Conservation (phyloP, 2,329 filamentous ascomycete genomes). For the Verticillium dahliae region DNA sequence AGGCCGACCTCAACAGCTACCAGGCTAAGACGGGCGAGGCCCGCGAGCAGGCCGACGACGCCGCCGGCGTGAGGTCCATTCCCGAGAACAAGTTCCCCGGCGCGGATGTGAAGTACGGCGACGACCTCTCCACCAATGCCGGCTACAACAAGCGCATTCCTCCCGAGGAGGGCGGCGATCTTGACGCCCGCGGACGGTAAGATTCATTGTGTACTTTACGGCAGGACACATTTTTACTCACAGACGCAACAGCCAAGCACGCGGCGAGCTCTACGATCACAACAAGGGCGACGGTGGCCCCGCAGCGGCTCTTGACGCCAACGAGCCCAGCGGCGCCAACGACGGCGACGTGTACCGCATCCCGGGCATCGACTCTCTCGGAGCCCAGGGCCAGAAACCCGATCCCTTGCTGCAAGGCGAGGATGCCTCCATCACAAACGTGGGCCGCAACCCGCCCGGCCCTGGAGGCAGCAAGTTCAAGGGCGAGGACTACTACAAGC, state of each 20-base stretch:
- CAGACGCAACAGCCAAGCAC: constrained; percentile 28
- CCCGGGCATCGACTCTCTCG: constrained; percentile 1
- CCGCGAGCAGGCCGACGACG: constrained; percentile 29
- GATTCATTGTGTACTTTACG: constrained; percentile 3
- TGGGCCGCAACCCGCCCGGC: constrained; percentile 26
- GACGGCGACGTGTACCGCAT: background rate
- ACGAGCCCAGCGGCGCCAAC: background rate
- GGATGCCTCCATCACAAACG: constrained; percentile 28
- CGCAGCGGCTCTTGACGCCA: constrained; percentile 16
- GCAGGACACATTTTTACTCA: background rate
- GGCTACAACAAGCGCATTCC: constrained; percentile 40
- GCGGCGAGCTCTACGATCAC: constrained; percentile 32
- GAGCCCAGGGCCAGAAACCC: constrained; percentile 3
- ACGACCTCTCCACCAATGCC: constrained; percentile 37
- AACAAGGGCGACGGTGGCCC: constrained; percentile 30
- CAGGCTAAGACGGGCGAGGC: constrained; percentile 38
- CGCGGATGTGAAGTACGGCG: constrained; percentile 29
- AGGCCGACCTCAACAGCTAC: constrained; percentile 41
- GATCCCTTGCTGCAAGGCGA: constrained; percentile 20
- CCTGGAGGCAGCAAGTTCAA: constrained; percentile 31
- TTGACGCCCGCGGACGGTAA: constrained; percentile 38
- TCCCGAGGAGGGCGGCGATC: constrained; percentile 34
- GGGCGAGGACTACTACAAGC: constrained; percentile 31
- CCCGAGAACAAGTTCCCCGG: constrained; percentile 37
- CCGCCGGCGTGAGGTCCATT: constrained; percentile 33